Evolutionary conservation across 768 basidiomycete genomes (phyloP), one percentile per base, ranked within the genome.

Genomic region (Hericium coralloides): DNA sequence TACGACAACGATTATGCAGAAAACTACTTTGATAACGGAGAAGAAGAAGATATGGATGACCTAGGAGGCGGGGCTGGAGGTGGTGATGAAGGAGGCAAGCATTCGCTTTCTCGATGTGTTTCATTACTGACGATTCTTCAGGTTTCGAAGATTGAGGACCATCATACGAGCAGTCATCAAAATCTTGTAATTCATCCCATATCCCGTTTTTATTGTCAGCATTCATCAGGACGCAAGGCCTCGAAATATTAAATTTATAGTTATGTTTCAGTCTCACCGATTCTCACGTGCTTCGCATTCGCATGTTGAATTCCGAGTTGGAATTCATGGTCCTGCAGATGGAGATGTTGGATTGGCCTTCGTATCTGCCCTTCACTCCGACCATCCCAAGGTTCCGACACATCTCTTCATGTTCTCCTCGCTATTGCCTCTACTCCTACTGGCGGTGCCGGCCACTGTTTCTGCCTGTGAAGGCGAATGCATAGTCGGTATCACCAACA

Each of bases 1-100:
- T 91, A 92, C 65, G 91, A 92, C 69, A 92, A 93, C 62, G 91
- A 93, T 60, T 93, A 93, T 60, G 90, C 86, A 2, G 87, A 88
- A 59, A 90, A 93, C 66, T 92, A 93, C 76, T 93, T 93, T 67
- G 90, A 93, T 68, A 92, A 91, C 55, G 90, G 90, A 17, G 90
- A 92, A 69, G 84, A 76, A 3, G 90, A 92, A 53, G 88, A 92
- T 64, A 69, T 79, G 55, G 91, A 93, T 63, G 85, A 90, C 63
- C 68, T 89, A 20, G 89, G 85, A 5, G 90, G 80, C 9, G 85
- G 82, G 0, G 85, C 77, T 10, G 87, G 79, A 4, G 79, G 69
- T 14, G 88, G 80, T 17, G 87, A 79, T 41, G 86, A 80, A 31
- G 85, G 82, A 39, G 86, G 81, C 58, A 83, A 64, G 68, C 56